Base-by-base conservation (phyloP, 495 filamentous ascomycete genomes). In the Tetracladium marchalianum region DNA sequence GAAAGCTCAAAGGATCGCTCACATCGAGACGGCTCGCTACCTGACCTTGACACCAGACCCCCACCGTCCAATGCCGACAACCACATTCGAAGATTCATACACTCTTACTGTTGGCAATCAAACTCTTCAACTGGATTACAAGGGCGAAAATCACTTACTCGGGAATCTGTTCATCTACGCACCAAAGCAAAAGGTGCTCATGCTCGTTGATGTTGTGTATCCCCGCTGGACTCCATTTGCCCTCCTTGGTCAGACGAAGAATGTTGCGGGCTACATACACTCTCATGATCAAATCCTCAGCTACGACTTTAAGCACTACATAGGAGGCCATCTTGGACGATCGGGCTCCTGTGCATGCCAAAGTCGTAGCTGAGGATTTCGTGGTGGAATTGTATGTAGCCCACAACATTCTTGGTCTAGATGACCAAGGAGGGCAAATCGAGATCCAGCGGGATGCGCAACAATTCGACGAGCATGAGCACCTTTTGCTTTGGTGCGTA, bases 101-200 rank as follows among this genome's bases (percentile, higher is more conserved):
- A 56, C 15, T 0, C 46, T 69, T 1, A 16, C 32, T 7, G 53
- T 62, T 15, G 62, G n/a, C 9, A 69, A 67, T 51, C 66, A 68
- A 47, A 66, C 66, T 4, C 53, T 69, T 0, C 47, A 66, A 27
- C 61, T 69, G 4, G 41, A 32, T 22, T 69, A 66, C 50, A 51
- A 59, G 33, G 66, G 66, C n/a, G 44, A 51, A 11, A 64, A 62
- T 49, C 66, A 69, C 50, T 50, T 58, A 7, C 57, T 56, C 6
- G 66, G n/a, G 1, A 67, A 69, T 51, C 66, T 68, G 35, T 64
- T 66, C 59, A 61, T 69, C 44, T 65, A 64, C 47, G 51, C 62
- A 1, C 55, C 62, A 16, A 35, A 41, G n/a, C 55, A 59, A 42
- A 67, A 66, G 45, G 51, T 65, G 5, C 46, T 69, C n/a, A 64